phyloP scores from a whole-genome alignment of 2,329 filamentous ascomycete species.

The Elsinoe necatrix region DNA sequence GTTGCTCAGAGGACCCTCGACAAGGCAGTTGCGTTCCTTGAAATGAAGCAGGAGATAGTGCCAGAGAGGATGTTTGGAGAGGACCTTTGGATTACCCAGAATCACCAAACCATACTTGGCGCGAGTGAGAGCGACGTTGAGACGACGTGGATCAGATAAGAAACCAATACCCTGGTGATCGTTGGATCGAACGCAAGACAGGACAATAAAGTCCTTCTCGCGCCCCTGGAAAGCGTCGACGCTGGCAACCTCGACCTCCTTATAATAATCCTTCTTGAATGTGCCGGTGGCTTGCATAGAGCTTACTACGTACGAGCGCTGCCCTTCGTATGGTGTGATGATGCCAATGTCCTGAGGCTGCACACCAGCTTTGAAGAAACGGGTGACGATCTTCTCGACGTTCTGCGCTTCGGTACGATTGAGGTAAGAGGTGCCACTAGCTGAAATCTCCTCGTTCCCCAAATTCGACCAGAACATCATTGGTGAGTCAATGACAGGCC shows the following conservation, averaged over 20 bases:
- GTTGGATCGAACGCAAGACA: conserved; percentile 96
- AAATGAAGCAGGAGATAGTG: conserved; percentile 92
- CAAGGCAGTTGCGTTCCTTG: conserved; percentile 91
- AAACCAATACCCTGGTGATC: conserved; percentile 99
- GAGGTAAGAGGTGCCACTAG: conserved; percentile 93
- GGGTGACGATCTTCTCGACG: conserved; percentile 95
- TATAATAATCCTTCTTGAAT: conserved; percentile 97
- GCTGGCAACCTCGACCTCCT: conserved; percentile 95
- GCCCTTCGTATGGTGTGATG: conserved; percentile 96
- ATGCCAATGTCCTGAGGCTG: conserved; percentile 89
- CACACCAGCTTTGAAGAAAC: conserved; percentile 98
- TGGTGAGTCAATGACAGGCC: conserved; percentile 85
- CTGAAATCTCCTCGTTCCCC: conserved; percentile 95
- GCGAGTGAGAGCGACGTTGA: conserved; percentile 93
- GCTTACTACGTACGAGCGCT: conserved; percentile 95
- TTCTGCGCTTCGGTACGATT: conserved; percentile 96
- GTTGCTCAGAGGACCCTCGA: conserved; percentile 90
- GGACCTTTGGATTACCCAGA: conserved; percentile 91
- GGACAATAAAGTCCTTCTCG: conserved; percentile 97
- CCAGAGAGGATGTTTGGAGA: conserved; percentile 97
- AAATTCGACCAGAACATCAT: conserved; percentile 99
- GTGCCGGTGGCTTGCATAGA: conserved; percentile 98
- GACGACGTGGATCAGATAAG: conserved; percentile 90
- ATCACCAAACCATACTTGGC: conserved; percentile 96
- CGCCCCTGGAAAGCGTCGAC: conserved; percentile 98